phyloP scores from a whole-genome alignment of 768 basidiomycete genomes.

The Bullera alba region DNA sequence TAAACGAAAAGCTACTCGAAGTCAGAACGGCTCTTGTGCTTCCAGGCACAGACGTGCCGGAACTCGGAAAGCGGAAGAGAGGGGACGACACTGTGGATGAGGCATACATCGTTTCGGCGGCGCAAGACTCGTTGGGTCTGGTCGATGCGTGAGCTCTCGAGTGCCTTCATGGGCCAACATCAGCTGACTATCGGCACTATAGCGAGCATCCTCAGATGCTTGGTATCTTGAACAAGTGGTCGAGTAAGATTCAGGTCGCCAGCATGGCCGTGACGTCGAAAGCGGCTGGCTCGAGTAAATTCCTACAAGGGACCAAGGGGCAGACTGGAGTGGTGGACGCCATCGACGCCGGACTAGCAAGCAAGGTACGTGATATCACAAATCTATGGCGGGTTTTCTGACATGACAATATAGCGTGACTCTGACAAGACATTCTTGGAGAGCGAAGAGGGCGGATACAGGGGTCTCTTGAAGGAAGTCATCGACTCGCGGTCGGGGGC shows the following conservation, averaged over 20 bases:
- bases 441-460: conserved; percentile 57
- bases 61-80: conserved; percentile 29
- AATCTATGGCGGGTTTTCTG: neutral
- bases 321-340: conserved; percentile 55
- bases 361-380: conserved; percentile 20
- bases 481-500: conserved; percentile 57
- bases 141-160: conserved; percentile 32
- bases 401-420: conserved; percentile 7
- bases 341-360: conserved; percentile 63
- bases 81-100: conserved; percentile 13
- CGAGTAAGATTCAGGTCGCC: conserved; percentile 87
- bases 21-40: conserved; percentile 36
- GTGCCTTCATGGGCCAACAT: conserved; percentile 5
- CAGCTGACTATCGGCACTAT: conserved; percentile 43
- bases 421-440: conserved; percentile 29
- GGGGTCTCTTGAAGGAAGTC: conserved; percentile 80
- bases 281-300: conserved; percentile 52
- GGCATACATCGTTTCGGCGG: conserved; percentile 30
- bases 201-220: conserved; percentile 65
- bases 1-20: conserved; percentile 43
- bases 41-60: conserved; percentile 16
- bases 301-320: conserved; percentile 48
- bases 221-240: conserved; percentile 87
- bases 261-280: conserved; percentile 62
- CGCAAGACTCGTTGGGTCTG: conserved; percentile 24